Base-by-base conservation (phyloP, 768 basidiomycete species). In the Mycena leptocephala region DNA sequence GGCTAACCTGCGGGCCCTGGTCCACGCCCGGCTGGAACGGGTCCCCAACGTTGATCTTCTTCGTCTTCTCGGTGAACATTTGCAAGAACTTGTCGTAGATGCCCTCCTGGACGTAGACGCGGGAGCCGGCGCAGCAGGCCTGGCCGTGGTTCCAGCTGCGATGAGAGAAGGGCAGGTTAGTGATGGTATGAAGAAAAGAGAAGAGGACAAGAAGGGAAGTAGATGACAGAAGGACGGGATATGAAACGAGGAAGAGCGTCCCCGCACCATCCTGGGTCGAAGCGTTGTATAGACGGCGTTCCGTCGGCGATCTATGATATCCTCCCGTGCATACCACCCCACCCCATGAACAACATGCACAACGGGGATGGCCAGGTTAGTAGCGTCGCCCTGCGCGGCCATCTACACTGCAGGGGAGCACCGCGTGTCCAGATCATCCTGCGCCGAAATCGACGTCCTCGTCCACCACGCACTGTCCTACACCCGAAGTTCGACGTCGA, bases 21-120 rank as follows among this genome's bases (percentile, higher is more conserved):
- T 89, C 89, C 18, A 88, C 88, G 30, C 87, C 88, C 0, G 81
- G 78, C 24, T 81, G 76, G 83, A 94, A 93, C 20, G 93, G 93
- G 80, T 92, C 89, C 32, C 93, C 94, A 41, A 90, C 80, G 68
- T 85, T 85, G 74, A 92, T 85, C 79, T 88, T 87, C 81, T 86
- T 84, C 59, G 92, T 85, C 83, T 88, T 85, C 61, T 83, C 87
- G 1, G 88, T 87, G 84, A 96, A 93, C 35, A 76, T 83, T 64
- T 84, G 80, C 67, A 96, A 80, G 87, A 97, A 96, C 76, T 92
- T 83, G 83, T 97, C 95, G 85, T 97, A 96, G 79, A 97, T 91
- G 4, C 87, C 85, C 73, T 90, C 92, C 81, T 97, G 96, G 6
- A 97, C 95, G 80, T 90, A 96, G 80, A 97, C 92, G 75, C 96